Base-by-base conservation (phyloP, 768 basidiomycete genomes). In the Macrolepiota dolichaula region DNA sequence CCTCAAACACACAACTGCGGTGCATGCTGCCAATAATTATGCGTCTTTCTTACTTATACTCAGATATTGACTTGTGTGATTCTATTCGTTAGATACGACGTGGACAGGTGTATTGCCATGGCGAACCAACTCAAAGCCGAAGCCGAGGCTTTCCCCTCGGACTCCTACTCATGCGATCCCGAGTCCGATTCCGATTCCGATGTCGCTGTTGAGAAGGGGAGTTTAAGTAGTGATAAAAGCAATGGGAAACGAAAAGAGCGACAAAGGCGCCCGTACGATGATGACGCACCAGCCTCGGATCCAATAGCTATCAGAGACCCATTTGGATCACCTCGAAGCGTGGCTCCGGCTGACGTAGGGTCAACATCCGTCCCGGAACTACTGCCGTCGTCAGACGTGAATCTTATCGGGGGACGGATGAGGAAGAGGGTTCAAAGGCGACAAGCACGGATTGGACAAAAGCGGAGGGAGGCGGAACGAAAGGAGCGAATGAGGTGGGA, bases 61-160 rank as follows among this genome's bases (percentile, higher is more conserved):
- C 13, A 42, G 13, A 11, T 42, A 11, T 42, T 42, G 2, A 32
- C 29, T 32, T 42, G 13, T 42, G 40, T 57, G 17, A 5, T 10
- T 36, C 19, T n/a, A 36, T 59, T 29, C 6, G 35, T 24, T 17
- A 60, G 59, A 19, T 86, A 90, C 65, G 89, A 91, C 63, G 69
- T 81, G 25, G 85, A 88, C 42, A 63, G 70, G 36, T 70, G 66
- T 29, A 65, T 67, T 13, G 73, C 73, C 12, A 60, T 74, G 40
- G 65, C 65, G 22, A 69, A 71, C 44, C 66, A 64, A 27, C 40
- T 61, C 56, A 32, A 47, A 42, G 55, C 59, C 54, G 50, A 65
- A 49, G 55, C 59, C 49, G 36, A 60, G 58, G 46, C 57, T 40
- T n/a, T 7, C 29, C 29, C 29, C 29, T 32, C 29, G 29, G 29